Percentiles rank a stretch among this genome's conserved stretches.
Evolutionary conservation across 257 asterid species (phyloP).

Genomic region (Solanum neorickii): DNA sequence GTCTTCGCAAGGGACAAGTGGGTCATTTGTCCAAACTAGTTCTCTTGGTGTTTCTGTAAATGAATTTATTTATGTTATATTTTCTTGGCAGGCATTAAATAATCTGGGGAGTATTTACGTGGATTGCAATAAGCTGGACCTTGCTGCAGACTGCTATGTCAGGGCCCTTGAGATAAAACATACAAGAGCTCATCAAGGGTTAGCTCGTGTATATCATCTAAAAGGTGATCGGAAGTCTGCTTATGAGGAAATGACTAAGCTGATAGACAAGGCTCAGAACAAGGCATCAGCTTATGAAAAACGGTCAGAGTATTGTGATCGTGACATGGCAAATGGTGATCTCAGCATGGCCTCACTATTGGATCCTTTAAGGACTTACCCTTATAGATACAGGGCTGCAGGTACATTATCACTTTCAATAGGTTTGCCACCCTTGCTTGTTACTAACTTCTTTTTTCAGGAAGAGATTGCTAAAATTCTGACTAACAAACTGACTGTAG

Average conservation of each 20-base stretch:
- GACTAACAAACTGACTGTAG: not conserved
- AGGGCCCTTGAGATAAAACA: slow-evolving; percentile 40
- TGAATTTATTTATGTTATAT: not conserved
- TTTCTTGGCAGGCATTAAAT: slow-evolving; percentile 28
- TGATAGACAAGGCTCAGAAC: slow-evolving; percentile 37
- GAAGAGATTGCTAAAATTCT: not conserved
- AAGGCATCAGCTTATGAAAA: slow-evolving; percentile 48
- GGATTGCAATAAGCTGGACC: slow-evolving; percentile 38
- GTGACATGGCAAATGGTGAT: slow-evolving; percentile 36
- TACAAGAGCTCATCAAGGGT: slow-evolving; percentile 47
- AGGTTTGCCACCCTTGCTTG: not conserved
- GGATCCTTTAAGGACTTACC: slow-evolving; percentile 41
- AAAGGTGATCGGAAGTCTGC: slow-evolving; percentile 31
- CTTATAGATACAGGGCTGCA: slow-evolving; percentile 45
- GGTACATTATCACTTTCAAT: slow-evolving; percentile 10
- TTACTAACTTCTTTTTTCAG: not conserved
- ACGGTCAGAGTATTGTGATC: slow-evolving; percentile 40
- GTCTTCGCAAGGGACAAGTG: slow-evolving; percentile 51
- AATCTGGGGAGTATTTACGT: slow-evolving; percentile 40
- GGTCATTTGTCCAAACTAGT: not conserved
- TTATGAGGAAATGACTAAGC: slow-evolving; percentile 41
- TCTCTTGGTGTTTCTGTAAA: not conserved
- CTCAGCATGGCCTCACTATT: slow-evolving; percentile 32
- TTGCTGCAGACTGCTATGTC: slow-evolving; percentile 32
- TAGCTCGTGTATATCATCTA: slow-evolving; percentile 39